Base-by-base conservation (phyloP, 148 eudicot genomes). In the Vaccinium darrowii region DNA sequence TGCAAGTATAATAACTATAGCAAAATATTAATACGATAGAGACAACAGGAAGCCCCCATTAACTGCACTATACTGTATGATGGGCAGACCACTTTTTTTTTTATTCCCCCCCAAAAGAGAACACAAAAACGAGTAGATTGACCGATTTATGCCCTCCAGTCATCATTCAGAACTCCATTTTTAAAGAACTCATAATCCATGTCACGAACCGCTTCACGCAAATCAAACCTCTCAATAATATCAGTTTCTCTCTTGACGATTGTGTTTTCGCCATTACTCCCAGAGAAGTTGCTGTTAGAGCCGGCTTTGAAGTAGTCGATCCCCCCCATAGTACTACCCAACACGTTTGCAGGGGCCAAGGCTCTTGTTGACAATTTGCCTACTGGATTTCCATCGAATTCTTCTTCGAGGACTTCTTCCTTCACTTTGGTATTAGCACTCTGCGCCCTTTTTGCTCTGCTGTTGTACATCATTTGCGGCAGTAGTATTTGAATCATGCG, bases 391-490 rank as follows among this genome's bases (percentile, higher is more conserved):
- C 23, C 53, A 27, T 47, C 30, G 5, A 7, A 13, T 4, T 81
- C 57, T 8, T 81, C 57, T 73, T 62, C 62, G 3, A 74, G 57
- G 27, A 69, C 60, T 75, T 75, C 33, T 27, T 73, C 75, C 84
- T 81, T 81, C 76, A 62, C 87, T 76, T 63, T 76, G 65, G 49
- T 51, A 47, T 49, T 58, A 4, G 23, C 63, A 15, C 33, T 81
- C 65, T 77, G 50, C 25, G 30, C 56, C 30, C 12, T 47, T 85
- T 79, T 78, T n/a, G 54, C 84, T 18, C 74, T 76, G 58, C 73
- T 85, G 77, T 81, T 85, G 23, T 72, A 23, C 50, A 72, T 84
- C 87, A 85, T 73, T 54, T 81, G 79, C 87, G 81, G 84, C 62
- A 85, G 57, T 50, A 85, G 27, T 74, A 62, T 81, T 16, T 50